Evolutionary conservation across 495 filamentous ascomycete species (phyloP).

Genomic region (Neurospora sp.): DNA sequence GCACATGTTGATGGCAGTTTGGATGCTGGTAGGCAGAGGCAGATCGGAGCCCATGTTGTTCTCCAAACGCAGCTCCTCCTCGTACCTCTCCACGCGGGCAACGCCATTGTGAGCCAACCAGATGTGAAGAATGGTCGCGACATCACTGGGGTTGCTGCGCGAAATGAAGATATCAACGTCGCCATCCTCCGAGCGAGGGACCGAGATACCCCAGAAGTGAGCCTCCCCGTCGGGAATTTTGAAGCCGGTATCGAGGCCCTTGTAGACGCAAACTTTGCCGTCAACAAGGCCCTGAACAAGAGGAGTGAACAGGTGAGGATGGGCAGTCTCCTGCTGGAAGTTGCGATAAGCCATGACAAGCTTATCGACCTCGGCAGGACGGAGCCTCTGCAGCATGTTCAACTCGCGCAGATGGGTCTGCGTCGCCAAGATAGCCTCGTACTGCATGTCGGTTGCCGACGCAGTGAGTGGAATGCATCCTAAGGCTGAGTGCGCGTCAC

Average conservation of each 20-base stretch:
- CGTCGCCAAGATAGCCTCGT: conserved; percentile 8
- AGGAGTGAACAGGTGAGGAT: conserved; percentile 3
- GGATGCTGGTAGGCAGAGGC: conserved; percentile 10
- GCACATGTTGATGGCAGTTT: conserved; percentile 8
- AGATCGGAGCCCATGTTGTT: neutral
- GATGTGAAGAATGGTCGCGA: conserved; percentile 13
- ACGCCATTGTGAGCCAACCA: conserved; percentile 19
- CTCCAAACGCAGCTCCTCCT: conserved; percentile 15
- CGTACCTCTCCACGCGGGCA: conserved; percentile 10
- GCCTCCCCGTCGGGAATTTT: conserved; percentile 11
- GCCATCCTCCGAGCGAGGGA: neutral
- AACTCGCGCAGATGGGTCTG: conserved; percentile 14
- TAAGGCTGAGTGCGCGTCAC: conserved; percentile 3
- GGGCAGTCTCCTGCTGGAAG: conserved; percentile 2
- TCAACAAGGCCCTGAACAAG: conserved; percentile 10
- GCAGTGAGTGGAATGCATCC: conserved; percentile 14
- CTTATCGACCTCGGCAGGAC: conserved; percentile 9
- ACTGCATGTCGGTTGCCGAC: conserved; percentile 5
- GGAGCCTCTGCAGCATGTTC: conserved; percentile 13
- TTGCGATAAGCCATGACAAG: conserved; percentile 8
- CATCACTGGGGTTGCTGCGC: conserved; percentile 11
- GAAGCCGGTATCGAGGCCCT: conserved; percentile 17
- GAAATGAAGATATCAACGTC: conserved; percentile 15
- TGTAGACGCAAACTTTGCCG: conserved; percentile 9
- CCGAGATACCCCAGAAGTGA: conserved; percentile 17